A percentile compares a stretch with the other conserved stretches of the same genome.
Evolutionary conservation across 2,329 filamentous ascomycete species (phyloP).

Genomic region (Colletotrichum magnum): DNA sequence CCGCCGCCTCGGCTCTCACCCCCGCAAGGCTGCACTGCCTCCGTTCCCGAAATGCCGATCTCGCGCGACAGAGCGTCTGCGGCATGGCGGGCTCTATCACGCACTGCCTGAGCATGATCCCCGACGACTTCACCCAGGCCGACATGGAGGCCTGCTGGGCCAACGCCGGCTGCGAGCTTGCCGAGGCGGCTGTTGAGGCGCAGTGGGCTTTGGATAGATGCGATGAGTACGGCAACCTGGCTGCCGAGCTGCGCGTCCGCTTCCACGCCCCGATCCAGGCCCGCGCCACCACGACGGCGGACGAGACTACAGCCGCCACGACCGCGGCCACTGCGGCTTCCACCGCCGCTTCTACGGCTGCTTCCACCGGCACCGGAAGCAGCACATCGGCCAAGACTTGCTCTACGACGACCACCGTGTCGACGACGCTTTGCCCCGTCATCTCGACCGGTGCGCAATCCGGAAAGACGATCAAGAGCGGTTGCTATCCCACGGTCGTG

Average conservation of each 20-base stretch:
- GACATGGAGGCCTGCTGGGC: slow-evolving; percentile 57
- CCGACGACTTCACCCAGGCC: slow-evolving; percentile 46
- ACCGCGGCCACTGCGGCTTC: slow-evolving; percentile 17
- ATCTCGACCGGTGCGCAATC: slow-evolving; percentile 55
- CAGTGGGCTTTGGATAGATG: slow-evolving; percentile 50
- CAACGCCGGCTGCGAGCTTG: slow-evolving; percentile 52
- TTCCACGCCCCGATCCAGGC: slow-evolving; percentile 26
- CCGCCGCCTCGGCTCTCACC: slow-evolving; percentile 48
- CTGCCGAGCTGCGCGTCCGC: slow-evolving; percentile 41
- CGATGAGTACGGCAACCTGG: slow-evolving; percentile 35
- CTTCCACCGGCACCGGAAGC: slow-evolving; percentile 49
- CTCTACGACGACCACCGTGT: slow-evolving; percentile 50
- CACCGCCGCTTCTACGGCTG: slow-evolving; percentile 46
- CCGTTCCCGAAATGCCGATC: slow-evolving; percentile 51
- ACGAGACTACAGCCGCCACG: slow-evolving; percentile 39
- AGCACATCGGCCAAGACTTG: slow-evolving; percentile 44
- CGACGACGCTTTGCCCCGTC: slow-evolving; percentile 56
- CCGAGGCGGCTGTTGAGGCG: slow-evolving; percentile 49
- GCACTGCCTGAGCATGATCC: slow-evolving; percentile 57
- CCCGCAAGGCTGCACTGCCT: slow-evolving; percentile 55
- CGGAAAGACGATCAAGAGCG: slow-evolving; percentile 50
- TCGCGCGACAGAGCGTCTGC: slow-evolving; percentile 59
- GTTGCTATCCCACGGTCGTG: slow-evolving; percentile 55
- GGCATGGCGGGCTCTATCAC: slow-evolving; percentile 58
- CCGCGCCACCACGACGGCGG: slow-evolving; percentile 42